Conservation (phyloP, 495 filamentous ascomycete genomes). For the Hypoxylon lenormandii region DNA sequence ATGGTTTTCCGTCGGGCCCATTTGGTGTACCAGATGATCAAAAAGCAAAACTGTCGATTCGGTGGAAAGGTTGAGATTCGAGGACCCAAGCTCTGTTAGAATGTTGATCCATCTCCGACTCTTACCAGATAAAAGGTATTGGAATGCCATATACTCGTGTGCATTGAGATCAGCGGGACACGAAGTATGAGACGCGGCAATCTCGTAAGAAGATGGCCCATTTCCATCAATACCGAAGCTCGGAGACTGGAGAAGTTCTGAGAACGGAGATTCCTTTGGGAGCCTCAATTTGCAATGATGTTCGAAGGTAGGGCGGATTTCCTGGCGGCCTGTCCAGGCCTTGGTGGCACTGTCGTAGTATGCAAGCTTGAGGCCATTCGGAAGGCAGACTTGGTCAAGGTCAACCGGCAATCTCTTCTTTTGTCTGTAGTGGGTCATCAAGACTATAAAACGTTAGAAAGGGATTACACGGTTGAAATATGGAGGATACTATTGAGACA, state of each 20-base stretch:
- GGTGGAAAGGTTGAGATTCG: conserved; percentile 65
- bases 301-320: conserved; percentile 49
- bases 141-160: conserved; percentile 65
- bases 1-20: conserved; percentile 53
- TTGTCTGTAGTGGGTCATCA: conserved; percentile 51
- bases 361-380: conserved; percentile 47
- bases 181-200: conserved; percentile 63
- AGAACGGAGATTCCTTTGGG: conserved; percentile 49
- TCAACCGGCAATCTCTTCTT: conserved; percentile 51
- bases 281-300: conserved; percentile 55
- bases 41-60: conserved; percentile 59
- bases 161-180: conserved; percentile 61
- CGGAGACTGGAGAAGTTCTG: conserved; percentile 36
- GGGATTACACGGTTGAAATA: background rate
- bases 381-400: conserved; percentile 49
- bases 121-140: conserved; percentile 60
- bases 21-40: conserved; percentile 56
- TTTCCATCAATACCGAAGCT: conserved; percentile 38
- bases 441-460: conserved; percentile 29
- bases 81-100: conserved; percentile 63
- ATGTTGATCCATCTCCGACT: conserved; percentile 61
- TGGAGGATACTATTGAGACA: conserved; percentile 17
- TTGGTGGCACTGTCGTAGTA: conserved; percentile 45
- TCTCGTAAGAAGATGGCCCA: conserved; percentile 65
- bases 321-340: conserved; percentile 50